Base-by-base conservation (phyloP, 2,329 filamentous ascomycete species). In the Didymella arachidicola region DNA sequence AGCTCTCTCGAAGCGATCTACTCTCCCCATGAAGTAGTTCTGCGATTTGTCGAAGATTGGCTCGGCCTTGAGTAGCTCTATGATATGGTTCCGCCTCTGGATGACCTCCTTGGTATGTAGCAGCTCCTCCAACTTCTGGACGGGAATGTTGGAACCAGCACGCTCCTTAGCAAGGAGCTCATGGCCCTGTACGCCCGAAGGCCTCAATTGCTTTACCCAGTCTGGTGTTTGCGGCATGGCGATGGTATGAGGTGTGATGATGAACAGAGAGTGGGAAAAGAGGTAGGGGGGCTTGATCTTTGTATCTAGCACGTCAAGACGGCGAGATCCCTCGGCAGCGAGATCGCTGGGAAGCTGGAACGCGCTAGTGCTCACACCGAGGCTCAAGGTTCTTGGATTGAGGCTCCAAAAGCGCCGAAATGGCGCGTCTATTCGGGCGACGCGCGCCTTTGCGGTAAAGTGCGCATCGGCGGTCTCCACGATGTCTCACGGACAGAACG, bases 41-140 rank as follows among this genome's bases (percentile, higher is more conserved):
- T 89, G 87, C 3, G 87, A 87, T 79, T 93, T 93, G 77, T 93
- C 88, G 66, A 93, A 93, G 56, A 92, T 83, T 51, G 86, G 84
- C 58, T 93, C 89, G 0, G 82, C 74, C 66, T 87, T 80, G 5
- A 93, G 82, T n/a, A 91, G 82, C 46, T 83, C 78, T 6, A 92
- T 79, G 27, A 93, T 82, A 25, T 79, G 79, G 2, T 84, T 78
- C 68, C 88, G 87, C 42, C 84, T 81, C 56, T 87, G 81, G 11
- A 92, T 80, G 5, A 82, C 81, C 58, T 88, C 83, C 68, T 86
- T 86, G 22, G 88, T 89, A 75, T 90, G 89, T 45, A 93, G 81
- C 68, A 91, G 87, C 50, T 86, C 81, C 45, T 88, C 85, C 8
- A 93, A 81, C 70, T 87, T 85, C 58, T 89, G 83, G 19, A 91